Evolutionary conservation across 495 filamentous ascomycete species (phyloP).

Genomic region (Aspergillus saccharolyticus): DNA sequence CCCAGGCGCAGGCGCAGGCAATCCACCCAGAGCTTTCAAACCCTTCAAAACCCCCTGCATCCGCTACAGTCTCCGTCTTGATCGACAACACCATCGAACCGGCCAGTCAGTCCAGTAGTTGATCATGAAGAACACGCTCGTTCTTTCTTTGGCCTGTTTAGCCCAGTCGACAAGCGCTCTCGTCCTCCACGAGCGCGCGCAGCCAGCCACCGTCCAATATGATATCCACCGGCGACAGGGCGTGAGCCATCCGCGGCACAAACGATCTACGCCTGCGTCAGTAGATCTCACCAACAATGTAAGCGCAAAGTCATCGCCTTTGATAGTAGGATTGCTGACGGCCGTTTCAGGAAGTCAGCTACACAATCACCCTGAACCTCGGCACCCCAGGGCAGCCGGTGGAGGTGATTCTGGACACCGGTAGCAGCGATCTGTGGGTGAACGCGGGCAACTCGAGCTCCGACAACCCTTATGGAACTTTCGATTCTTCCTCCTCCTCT

Average conservation of each 20-base stretch:
- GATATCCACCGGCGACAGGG: not conserved
- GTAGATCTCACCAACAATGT: not conserved
- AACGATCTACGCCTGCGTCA: slow-evolving; percentile 2
- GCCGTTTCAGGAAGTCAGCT: slow-evolving; percentile 18
- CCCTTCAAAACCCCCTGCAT: not conserved
- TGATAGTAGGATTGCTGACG: not conserved
- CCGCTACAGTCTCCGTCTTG: not conserved
- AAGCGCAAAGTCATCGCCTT: not conserved
- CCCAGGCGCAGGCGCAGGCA: not conserved
- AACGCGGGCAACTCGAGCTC: slow-evolving; percentile 37
- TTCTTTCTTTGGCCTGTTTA: slow-evolving; percentile 23
- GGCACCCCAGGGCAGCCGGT: slow-evolving; percentile 57
- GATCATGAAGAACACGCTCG: slow-evolving; percentile 8
- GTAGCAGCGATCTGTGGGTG: slow-evolving; percentile 75
- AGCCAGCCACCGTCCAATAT: not conserved
- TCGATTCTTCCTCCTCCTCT: slow-evolving; percentile 59
- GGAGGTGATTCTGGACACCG: slow-evolving; percentile 60
- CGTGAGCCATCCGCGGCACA: not conserved
- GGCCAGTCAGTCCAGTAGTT: not conserved
- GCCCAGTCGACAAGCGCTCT: slow-evolving; percentile 9
- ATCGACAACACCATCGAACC: not conserved
- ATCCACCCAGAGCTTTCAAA: not conserved
- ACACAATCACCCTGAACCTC: slow-evolving; percentile 58
- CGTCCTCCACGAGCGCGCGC: not conserved
- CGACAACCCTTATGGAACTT: slow-evolving; percentile 40